A percentile compares a stretch with the other conserved stretches of the same genome.
Evolutionary conservation across 768 basidiomycete species (phyloP).

Genomic region (Kwoniella europaea): DNA sequence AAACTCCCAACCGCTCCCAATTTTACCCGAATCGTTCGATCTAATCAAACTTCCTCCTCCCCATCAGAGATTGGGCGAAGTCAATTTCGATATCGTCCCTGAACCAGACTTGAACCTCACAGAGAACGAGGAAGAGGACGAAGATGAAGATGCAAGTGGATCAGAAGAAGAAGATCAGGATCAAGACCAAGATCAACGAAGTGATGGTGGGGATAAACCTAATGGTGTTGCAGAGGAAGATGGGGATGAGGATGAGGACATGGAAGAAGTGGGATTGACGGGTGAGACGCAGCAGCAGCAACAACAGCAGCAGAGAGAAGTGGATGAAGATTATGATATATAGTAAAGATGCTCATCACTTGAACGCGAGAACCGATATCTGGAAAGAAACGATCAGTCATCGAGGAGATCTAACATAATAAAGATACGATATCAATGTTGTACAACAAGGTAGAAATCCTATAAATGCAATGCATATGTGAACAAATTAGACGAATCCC

Average conservation of each 20-base stretch:
- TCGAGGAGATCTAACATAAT: not conserved
- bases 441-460: constrained; percentile 12
- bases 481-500: not conserved
- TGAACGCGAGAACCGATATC: no score
- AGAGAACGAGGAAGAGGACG: constrained; percentile 32
- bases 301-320: constrained; percentile 34
- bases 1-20: constrained; percentile 59
- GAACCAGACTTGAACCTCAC: constrained; percentile 32
- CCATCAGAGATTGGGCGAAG: constrained; percentile 58
- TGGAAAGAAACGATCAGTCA: no score
- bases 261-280: constrained; percentile 48
- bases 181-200: constrained; percentile 3
- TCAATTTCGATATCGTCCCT: constrained; percentile 60
- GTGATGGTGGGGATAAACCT: constrained; percentile 26
- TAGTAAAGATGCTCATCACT: constrained; percentile 2
- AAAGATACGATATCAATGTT: constrained; percentile 3
- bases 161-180: constrained; percentile 20
- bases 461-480: constrained; percentile 25
- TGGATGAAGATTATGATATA: constrained; percentile 57
- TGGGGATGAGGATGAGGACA: constrained; percentile 44
- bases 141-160: constrained; percentile 17
- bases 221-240: constrained; percentile 16
- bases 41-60: constrained; percentile 59
- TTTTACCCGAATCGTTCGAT: constrained; percentile 60
- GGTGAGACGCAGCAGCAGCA: not conserved